Base-by-base conservation (phyloP, 1,284 basidiomycete species). In the Sporisorium graminicola region DNA sequence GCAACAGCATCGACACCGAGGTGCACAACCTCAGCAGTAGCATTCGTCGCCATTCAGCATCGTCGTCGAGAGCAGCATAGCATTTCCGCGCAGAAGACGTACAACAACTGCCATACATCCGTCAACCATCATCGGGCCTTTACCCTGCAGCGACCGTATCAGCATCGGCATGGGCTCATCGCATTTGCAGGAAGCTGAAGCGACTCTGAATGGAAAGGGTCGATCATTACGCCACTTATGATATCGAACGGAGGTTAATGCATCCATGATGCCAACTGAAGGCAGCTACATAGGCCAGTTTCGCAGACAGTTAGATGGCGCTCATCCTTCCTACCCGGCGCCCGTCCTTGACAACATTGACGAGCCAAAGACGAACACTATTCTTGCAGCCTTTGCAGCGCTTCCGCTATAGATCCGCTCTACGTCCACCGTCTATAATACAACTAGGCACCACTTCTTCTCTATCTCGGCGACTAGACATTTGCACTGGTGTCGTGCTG, bases 1-100 rank as follows among this genome's bases (percentile, higher is more conserved):
- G 16, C 63, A 42, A n/a, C 50, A 61, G 47, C 49, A 59, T 26
- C 46, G 57, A 29, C 44, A 56, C 33, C 3, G 18, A 20, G n/a
- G 27, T 14, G 18, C 27, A 51, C 52, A 59, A 26, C 43, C 6
- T 29, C 33, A 31, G 2, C 56, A 47, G 31, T 33, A 58, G 40
- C 18, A 27, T 49, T 22, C 24, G 14, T 53, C 59, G 50, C 42
- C 59, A 27, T 18, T 29, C 43, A 61, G 51, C 31, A 37, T 27
- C 33, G 2, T 26, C 20, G 33, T 40, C 29, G 18, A 29, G 31
- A 44, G 12, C 4, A 47, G 43, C 58, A 37, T 47, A 40, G 31
- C 58, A 54, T 49, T 37, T 12, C 46, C 40, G 44, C 40, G 44
- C 46, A 24, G 3, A 2, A 6, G 20, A 43, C 16, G 40, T 9